Percentiles rank a stretch among this genome's conserved stretches.
Conservation (phyloP, 2,329 filamentous ascomycete genomes). For the Periconia digitata region DNA sequence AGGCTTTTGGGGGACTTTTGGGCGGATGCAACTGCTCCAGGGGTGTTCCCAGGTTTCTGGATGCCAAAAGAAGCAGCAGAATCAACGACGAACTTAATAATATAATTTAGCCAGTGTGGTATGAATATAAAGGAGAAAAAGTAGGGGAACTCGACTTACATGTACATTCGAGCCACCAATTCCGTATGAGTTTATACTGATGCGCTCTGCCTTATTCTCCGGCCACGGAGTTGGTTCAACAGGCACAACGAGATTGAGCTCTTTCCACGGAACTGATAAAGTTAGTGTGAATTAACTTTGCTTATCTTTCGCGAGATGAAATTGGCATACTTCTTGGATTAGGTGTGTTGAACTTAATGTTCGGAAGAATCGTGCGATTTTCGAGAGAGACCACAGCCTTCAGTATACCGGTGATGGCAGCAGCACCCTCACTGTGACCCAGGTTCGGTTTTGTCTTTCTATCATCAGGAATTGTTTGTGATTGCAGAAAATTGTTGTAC, state of each 20-base stretch:
- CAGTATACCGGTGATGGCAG: conserved; percentile 20
- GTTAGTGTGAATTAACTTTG: background rate
- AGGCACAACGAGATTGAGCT: conserved; percentile 10
- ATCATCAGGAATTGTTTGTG: conserved; percentile 6
- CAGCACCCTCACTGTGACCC: conserved; percentile 23
- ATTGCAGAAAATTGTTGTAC: background rate
- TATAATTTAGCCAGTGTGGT: no score
- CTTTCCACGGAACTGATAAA: background rate
- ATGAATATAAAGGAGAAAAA: no score
- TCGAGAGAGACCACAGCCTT: conserved; percentile 31
- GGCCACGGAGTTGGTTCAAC: conserved; percentile 15
- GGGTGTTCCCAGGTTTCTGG: no score
- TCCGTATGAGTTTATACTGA: conserved; percentile 25
- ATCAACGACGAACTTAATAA: conserved; percentile 17
- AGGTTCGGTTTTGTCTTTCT: conserved; percentile 22
- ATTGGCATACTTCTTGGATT: conserved; percentile 19
- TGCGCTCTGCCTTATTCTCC: conserved; percentile 7
- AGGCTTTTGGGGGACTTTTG: no score
- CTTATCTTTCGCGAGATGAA: conserved; percentile 5
- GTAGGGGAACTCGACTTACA: no score
- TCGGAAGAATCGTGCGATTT: conserved; percentile 35
- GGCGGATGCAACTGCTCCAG: no score
- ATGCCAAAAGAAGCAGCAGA: conserved; percentile 5
- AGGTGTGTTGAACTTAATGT: conserved; percentile 32
- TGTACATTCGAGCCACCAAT: conserved; percentile 26